phyloP scores from a whole-genome alignment of 148 eudicot species.

The Cornus kousa region DNA sequence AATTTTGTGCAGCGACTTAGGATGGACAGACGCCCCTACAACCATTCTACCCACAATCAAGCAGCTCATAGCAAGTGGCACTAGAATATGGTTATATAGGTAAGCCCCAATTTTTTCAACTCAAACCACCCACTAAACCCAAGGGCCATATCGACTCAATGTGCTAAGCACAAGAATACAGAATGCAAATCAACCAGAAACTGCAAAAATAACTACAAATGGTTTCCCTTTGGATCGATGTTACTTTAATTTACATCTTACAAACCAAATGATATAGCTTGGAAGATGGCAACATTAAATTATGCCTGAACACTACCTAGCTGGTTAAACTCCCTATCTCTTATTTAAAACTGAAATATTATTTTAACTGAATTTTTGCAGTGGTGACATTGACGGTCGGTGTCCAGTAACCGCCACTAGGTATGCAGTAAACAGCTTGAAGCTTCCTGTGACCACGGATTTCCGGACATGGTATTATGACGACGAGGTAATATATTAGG shows the following conservation, averaged over 20 bases:
- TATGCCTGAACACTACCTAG: background rate
- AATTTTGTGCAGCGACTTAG: conserved; percentile 7
- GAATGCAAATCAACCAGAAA: background rate
- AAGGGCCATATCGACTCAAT: background rate
- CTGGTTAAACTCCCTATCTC: background rate
- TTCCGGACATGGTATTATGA: conserved; percentile 25
- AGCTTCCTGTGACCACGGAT: conserved; percentile 12
- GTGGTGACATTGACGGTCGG: conserved; percentile 17
- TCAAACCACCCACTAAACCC: background rate
- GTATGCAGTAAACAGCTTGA: conserved; percentile 17
- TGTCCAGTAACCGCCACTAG: conserved; percentile 20
- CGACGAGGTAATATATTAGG: conserved; percentile 13
- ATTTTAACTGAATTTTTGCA: conserved; percentile 2
- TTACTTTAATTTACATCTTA: background rate
- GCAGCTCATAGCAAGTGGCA: conserved; percentile 21
- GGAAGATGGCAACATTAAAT: too few species aligned
- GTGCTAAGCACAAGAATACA: background rate
- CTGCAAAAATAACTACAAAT: too few species aligned
- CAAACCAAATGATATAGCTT: background rate
- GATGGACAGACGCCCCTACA: conserved; percentile 22
- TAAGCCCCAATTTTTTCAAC: background rate
- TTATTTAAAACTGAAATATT: background rate
- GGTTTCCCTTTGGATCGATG: background rate
- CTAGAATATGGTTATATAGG: conserved; percentile 30
- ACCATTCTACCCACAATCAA: conserved; percentile 23